Conservation (phyloP, 495 filamentous ascomycete species). For the Lentithecium fluviatile region DNA sequence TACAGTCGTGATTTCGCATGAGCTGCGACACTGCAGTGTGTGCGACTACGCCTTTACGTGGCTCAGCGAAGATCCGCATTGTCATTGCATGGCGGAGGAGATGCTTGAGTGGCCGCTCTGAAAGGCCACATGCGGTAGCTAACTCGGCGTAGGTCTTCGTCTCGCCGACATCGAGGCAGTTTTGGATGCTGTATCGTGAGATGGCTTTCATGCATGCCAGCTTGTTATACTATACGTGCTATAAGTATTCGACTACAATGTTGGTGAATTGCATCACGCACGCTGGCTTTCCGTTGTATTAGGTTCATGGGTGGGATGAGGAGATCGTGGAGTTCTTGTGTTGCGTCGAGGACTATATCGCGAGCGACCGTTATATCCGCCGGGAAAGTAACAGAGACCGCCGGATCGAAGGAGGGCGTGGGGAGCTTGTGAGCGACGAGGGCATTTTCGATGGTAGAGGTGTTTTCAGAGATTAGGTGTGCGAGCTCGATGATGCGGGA, state of each 20-base stretch:
- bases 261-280: background rate
- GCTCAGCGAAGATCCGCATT: background rate
- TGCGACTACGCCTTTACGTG: background rate
- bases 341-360: background rate
- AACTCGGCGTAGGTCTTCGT: background rate
- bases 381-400: background rate
- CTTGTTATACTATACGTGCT: background rate
- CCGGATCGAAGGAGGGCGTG: background rate
- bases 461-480: background rate
- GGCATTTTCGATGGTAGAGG: background rate
- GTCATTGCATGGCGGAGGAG: slow-evolving; percentile 2
- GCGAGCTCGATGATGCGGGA: slow-evolving; percentile 3
- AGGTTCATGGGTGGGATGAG: background rate
- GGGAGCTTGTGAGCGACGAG: background rate
- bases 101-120: background rate
- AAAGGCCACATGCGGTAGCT: background rate
- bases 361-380: background rate
- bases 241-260: background rate
- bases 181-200: background rate
- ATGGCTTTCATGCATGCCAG: background rate
- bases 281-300: background rate
- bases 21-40: background rate
- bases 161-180: background rate
- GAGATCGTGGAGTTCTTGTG: background rate
- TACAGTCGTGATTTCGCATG: background rate